Evolutionary conservation across 805 yeast species (phyloP).

Genomic region (Myxozyma lipomycoides): DNA sequence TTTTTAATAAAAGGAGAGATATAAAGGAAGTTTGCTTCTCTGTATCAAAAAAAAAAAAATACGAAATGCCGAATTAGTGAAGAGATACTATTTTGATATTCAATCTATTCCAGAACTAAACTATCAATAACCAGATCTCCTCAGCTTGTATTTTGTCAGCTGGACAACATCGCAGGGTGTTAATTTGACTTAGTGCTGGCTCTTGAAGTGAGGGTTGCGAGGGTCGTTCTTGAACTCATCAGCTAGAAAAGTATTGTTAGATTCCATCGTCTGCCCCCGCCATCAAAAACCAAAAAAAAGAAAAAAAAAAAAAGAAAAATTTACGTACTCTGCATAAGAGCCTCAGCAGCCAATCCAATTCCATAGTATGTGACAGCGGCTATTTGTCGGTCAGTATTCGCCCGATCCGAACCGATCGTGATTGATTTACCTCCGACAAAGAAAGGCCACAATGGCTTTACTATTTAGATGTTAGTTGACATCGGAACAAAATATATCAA

Average conservation of each 20-base stretch:
- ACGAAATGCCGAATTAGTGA: too few relatives aligned
- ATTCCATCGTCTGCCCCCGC: background rate
- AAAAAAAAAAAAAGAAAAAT: background rate
- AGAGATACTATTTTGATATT: too few relatives aligned
- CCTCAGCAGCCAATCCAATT: constrained; percentile 64
- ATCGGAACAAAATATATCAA: too few relatives aligned
- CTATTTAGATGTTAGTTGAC: constrained; percentile 26
- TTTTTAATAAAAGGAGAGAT: too few relatives aligned
- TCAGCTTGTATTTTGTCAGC: too few relatives aligned
- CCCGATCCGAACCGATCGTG: background rate
- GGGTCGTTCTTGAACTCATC: constrained; percentile 88
- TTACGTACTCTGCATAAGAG: constrained; percentile 56
- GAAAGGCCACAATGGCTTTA: constrained; percentile 84
- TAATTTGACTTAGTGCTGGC: constrained; percentile 20
- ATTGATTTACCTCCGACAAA: constrained; percentile 60
- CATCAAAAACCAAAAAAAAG: too few relatives aligned
- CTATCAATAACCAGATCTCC: too few relatives aligned
- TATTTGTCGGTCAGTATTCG: constrained; percentile 1
- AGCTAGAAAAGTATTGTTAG: constrained; percentile 21
- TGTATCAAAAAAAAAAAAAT: too few relatives aligned
- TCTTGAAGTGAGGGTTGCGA: constrained; percentile 80
- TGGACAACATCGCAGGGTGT: too few relatives aligned
- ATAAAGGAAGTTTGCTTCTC: too few relatives aligned
- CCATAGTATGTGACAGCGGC: constrained; percentile 61
- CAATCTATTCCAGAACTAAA: too few relatives aligned